Conservation (phyloP, 2,329 filamentous ascomycete species). For the Ophiostoma sp. region DNA sequence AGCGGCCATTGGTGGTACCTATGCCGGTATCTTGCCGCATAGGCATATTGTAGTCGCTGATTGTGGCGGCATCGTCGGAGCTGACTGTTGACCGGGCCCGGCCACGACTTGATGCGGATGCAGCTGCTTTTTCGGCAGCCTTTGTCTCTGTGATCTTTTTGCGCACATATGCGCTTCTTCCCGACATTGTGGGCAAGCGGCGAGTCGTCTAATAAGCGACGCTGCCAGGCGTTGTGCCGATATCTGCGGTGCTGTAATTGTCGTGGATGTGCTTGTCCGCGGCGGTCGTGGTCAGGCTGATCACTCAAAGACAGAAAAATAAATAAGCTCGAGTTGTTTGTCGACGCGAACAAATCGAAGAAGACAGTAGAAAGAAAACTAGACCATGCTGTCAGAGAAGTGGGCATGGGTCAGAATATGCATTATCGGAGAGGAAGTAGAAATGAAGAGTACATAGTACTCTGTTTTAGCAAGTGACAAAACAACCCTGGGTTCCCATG, state of each 20-base stretch:
- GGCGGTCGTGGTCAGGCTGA: neutral
- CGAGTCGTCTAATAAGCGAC: neutral
- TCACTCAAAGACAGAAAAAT: neutral
- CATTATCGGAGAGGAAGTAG: neutral
- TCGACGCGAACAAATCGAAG: too few relatives aligned
- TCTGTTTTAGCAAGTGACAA: neutral
- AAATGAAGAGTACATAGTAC: neutral
- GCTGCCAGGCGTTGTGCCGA: neutral
- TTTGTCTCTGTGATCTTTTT: slow-evolving; percentile 53
- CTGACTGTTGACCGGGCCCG: slow-evolving; percentile 38
- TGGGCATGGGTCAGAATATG: neutral
- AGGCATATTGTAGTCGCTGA: slow-evolving; percentile 38
- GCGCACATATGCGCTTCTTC: slow-evolving; percentile 53
- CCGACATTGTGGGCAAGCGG: slow-evolving; percentile 45
- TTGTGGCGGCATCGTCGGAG: slow-evolving; percentile 38
- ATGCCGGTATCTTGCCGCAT: slow-evolving; percentile 39
- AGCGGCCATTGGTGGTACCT: slow-evolving; percentile 41
- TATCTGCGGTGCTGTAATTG: neutral
- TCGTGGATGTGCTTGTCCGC: neutral
- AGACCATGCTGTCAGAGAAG: neutral
- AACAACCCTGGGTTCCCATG: slow-evolving; percentile 9
- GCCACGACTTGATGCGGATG: slow-evolving; percentile 25
- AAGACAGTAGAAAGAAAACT: neutral
- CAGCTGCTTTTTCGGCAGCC: slow-evolving; percentile 32
- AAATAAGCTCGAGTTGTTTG: neutral